Evolutionary conservation across 2,329 filamentous ascomycete species (phyloP), one percentile per base, ranked within the genome.

Genomic region (Pseudocercospora fijiensis): DNA sequence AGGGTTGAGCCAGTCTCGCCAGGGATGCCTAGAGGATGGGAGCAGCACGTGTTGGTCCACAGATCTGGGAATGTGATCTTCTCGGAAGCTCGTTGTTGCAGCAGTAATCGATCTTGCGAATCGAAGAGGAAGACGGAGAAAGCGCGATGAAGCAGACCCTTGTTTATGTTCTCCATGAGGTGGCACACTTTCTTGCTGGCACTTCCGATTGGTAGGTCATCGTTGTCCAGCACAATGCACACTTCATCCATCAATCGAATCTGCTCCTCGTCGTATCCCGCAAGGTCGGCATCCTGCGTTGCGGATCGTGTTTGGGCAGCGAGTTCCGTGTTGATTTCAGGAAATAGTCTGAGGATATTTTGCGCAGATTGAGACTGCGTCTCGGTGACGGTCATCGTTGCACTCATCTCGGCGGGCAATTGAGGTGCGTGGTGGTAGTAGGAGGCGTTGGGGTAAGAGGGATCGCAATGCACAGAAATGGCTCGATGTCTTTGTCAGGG

Each of bases 41-140:
- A 99, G 84, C 95, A 99, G 85, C 95, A 99, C 30, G 95, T 99
- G 81, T 99, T 99, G 68, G 95, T 99, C 95, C 95, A 99, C 89
- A 97, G 93, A 77, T 96, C 92, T n/a, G 95, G 94, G 81, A 99
- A 99, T 6, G 95, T 99, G 76, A 99, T 99, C 84, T 99, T 99
- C 82, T 98, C 94, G 45, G 88, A 83, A 27, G 95, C 95, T 70
- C 95, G 90, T 83, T 98, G 95, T 81, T 99, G 95, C 58, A 99
- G 87, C 51, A 99, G 89, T 65, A 98, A 84, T 73, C 92, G 90
- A 79, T 97, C 96, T 76, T 95, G 85, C 66, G 91, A 89, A 81
- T 98, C 92, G 83, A 99, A 99, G 71, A 99, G 88, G 82, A 99
- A 99, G 71, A 96, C 91, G 64, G 94, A 98, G 80, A 99, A 99